Base-by-base conservation (phyloP, 139 green algal species). In the Pleodorina starrii region DNA sequence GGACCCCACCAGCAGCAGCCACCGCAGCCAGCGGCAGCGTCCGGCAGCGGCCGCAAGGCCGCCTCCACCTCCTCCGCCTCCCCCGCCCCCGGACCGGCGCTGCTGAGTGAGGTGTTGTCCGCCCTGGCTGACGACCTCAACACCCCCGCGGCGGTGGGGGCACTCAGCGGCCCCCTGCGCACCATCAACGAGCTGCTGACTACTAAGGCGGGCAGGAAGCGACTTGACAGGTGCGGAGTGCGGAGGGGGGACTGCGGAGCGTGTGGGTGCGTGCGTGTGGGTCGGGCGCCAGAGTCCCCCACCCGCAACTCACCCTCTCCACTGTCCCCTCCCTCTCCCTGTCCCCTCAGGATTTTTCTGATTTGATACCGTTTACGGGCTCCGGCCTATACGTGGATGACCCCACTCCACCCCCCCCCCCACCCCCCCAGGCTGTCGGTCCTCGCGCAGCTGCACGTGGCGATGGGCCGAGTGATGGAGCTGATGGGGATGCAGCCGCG, bases 101-200 rank as follows among this genome's bases (percentile, higher is more conserved):
- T 82, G 72, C 29, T 73, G 38, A 89, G 75, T 2, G 92, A 92
- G 38, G 86, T 93, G 48, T 60, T 87, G 12, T 71, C 90, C 44
- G 92, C 93, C 0, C 90, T 99, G 77, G 78, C 93, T 16, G 97
- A 99, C 87, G 98, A 99, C 91, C 84, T 99, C 9, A 98, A 99
- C 90, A 99, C 96, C 0, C 94, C 98, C 0, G 81, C 92, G 19
- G 89, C 75, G 5, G 43, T 93, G 40, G 93, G 95, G 0, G 92
- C 93, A 4, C 88, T 99, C 46, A 97, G 95, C 16, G 92, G 90
- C 35, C 95, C 96, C 1, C 92, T 99, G 17, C 98, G 97, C 81
- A 59, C 89, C 4, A 91, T 98, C 74, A 95, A 95, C 77, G 93
- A 95, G 75, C 87, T 95, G 68, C 76, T 94, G 9, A 93, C 89